These are phyloP conservation scores for Phyllosticta paracitricarpa DNA, from an alignment of 2,329 filamentous ascomycete genomes.

Conservation along the genomic window DNA sequence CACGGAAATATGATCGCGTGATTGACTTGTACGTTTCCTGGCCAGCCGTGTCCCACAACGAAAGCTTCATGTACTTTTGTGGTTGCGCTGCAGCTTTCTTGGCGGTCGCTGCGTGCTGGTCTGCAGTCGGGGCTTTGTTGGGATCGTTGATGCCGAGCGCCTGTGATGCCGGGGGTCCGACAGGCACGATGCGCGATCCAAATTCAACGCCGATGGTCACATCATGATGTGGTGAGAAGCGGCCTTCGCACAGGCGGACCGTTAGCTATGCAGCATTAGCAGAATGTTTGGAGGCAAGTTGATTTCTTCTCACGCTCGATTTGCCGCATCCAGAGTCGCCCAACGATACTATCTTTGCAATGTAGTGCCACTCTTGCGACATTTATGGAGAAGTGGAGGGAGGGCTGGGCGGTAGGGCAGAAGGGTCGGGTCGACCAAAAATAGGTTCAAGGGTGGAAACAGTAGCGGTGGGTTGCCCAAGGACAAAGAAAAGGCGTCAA, in stretches of 20 bases:
- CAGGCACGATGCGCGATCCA: conserved; percentile 82
- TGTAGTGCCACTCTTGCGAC: conserved; percentile 63
- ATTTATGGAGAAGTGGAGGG: not conserved
- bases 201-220: conserved; percentile 97
- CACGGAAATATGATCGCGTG: conserved; percentile 86
- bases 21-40: conserved; percentile 98
- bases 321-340: conserved; percentile 96
- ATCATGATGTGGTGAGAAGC: conserved; percentile 89
- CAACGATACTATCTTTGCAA: conserved; percentile 96
- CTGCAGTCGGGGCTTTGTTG: conserved; percentile 10
- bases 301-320: conserved; percentile 50
- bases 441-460: not conserved
- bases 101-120: conserved; percentile 1
- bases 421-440: not conserved
- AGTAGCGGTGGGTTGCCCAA: not conserved
- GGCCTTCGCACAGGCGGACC: conserved; percentile 90
- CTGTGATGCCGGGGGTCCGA: conserved; percentile 68
- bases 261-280: conserved; percentile 50
- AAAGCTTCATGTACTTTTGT: conserved; percentile 82
- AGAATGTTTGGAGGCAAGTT: not conserved
- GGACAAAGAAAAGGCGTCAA: not conserved
- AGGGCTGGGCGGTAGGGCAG: not conserved
- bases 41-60: conserved; percentile 90
- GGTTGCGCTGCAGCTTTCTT: conserved; percentile 19
- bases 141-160: conserved; percentile 46